phyloP scores from a whole-genome alignment of 768 basidiomycete species.

The Tephrocybe rancida region DNA sequence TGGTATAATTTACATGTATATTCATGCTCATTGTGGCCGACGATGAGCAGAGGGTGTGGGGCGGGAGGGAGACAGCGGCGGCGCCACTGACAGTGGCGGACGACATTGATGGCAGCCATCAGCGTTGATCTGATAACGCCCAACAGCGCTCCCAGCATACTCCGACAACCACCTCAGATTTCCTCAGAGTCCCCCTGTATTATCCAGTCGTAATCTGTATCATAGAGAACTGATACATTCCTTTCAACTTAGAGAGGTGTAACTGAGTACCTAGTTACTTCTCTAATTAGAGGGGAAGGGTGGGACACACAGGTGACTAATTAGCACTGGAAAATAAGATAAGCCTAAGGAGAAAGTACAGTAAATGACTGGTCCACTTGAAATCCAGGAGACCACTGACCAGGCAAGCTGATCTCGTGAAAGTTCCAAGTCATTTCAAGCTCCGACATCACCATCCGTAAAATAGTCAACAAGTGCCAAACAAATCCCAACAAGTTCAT shows the following conservation, averaged over 20 bases:
- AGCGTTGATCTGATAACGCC: neutral
- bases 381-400: too few relatives aligned
- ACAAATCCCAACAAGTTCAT: too few relatives aligned
- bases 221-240: neutral
- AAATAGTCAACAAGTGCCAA: too few relatives aligned
- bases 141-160: neutral
- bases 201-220: neutral
- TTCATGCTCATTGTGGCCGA: neutral
- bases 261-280: neutral
- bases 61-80: too few relatives aligned
- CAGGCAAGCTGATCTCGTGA: too few relatives aligned
- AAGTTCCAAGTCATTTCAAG: too few relatives aligned
- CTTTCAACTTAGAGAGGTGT: neutral
- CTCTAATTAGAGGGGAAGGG: slow-evolving; percentile 1
- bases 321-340: too few relatives aligned
- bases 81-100: too few relatives aligned
- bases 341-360: too few relatives aligned
- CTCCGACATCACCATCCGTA: too few relatives aligned
- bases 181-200: neutral
- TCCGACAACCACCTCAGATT: neutral
- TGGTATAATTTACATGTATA: neutral
- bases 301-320: slow-evolving; percentile 1
- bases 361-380: too few relatives aligned
- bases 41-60: neutral
- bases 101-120: neutral